These are phyloP conservation scores for Pseudogymnoascus sp. DNA, from an alignment of 2,329 filamentous ascomycete genomes.

Conservation along the genomic window DNA sequence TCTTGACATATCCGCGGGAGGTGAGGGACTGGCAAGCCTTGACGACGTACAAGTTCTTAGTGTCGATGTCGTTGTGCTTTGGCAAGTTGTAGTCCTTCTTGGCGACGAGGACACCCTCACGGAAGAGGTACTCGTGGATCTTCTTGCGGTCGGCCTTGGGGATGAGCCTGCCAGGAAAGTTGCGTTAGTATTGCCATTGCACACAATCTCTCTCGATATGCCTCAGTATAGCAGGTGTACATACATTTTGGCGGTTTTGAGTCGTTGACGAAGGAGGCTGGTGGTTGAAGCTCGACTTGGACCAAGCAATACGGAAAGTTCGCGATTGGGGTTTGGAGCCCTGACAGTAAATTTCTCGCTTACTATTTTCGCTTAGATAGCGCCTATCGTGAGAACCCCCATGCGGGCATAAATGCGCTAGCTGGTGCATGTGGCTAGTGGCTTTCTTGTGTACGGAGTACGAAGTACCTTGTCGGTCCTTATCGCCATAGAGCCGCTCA, in stretches of 20 bases:
- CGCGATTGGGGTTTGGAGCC: constrained; percentile 12
- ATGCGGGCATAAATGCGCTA: background rate
- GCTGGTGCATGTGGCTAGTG: constrained; percentile 1
- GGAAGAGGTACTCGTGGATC: constrained; percentile 99
- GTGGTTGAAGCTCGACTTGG: constrained; percentile 8
- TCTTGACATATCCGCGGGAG: constrained; percentile 98
- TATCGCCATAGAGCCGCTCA: constrained; percentile 5
- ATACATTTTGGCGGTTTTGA: constrained; percentile 41
- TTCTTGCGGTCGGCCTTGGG: constrained; percentile 99
- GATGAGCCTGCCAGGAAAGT: constrained; percentile 71
- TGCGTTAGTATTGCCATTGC: constrained; percentile 9
- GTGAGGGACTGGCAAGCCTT: constrained; percentile 98
- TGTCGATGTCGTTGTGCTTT: constrained; percentile 97
- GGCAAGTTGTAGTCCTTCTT: constrained; percentile 99
- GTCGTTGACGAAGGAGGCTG: constrained; percentile 9
- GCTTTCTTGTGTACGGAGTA: background rate
- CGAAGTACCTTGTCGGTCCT: constrained; percentile 7
- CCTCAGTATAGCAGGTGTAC: constrained; percentile 13
- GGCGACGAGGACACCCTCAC: constrained; percentile 86
- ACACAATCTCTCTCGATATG: background rate
- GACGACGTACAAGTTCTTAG: constrained; percentile 99
- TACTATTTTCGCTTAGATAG: constrained; percentile 6
- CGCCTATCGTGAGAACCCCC: background rate
- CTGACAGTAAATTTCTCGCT: constrained; percentile 7
- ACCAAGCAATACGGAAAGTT: constrained; percentile 11